phyloP scores from a whole-genome alignment of 2,329 filamentous ascomycete genomes.

The Trichoderma arundinaceum region DNA sequence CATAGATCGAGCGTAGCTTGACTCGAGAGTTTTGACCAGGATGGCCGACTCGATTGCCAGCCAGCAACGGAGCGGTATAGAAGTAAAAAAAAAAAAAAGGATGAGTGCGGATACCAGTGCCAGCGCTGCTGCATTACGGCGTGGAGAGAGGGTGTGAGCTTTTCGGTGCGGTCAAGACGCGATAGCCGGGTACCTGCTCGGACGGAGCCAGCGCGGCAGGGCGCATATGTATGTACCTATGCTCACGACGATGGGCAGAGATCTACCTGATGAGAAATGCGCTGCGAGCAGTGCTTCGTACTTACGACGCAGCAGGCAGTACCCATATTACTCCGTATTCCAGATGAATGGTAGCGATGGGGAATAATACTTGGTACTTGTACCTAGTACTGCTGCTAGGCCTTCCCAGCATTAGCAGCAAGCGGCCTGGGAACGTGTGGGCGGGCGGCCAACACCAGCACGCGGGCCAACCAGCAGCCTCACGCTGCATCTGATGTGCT shows the following conservation, averaged over 20 bases:
- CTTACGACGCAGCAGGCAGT: background rate
- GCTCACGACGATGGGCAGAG: background rate
- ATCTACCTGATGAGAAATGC: no score
- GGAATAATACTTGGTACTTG: no score
- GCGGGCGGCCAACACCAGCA: background rate
- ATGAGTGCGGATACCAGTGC: no score
- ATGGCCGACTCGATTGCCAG: no score
- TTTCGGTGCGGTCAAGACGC: slow-evolving; percentile 19
- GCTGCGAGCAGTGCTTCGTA: background rate
- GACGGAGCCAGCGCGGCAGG: background rate
- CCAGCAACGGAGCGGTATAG: no score
- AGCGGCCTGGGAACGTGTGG: background rate
- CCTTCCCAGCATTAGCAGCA: background rate
- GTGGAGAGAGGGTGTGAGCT: slow-evolving; percentile 2
- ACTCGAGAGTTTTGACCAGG: background rate
- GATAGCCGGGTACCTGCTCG: slow-evolving; percentile 29
- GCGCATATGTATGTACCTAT: slow-evolving; percentile 2
- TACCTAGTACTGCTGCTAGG: no score
- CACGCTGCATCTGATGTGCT: background rate
- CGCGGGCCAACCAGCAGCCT: slow-evolving; percentile 4
- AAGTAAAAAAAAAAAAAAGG: no score
- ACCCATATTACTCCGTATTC: slow-evolving; percentile 5
- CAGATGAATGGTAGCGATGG: slow-evolving; percentile 24
- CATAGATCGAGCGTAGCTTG: background rate
- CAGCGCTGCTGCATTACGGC: no score